These are phyloP conservation scores for Clarireedia monteithiana DNA, from an alignment of 2,329 filamentous ascomycete genomes.

Conservation along the genomic window DNA sequence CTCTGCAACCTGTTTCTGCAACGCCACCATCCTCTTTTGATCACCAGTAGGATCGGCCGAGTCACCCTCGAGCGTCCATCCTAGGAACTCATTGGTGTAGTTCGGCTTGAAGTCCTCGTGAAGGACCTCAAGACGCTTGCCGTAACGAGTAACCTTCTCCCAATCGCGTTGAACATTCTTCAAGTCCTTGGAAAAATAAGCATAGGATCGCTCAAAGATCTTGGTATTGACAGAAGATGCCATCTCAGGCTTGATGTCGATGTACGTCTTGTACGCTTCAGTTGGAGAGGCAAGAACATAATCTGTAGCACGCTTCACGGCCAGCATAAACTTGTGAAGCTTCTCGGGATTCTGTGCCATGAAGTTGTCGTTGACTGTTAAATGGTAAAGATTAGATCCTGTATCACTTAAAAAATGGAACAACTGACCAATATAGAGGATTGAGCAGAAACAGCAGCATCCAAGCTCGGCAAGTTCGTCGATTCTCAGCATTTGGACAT, in stretches of 20 bases:
- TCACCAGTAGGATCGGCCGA: constrained; percentile 61
- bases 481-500: constrained; percentile 75
- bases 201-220: constrained; percentile 72
- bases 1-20: constrained; percentile 59
- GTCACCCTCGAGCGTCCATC: constrained; percentile 57
- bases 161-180: constrained; percentile 71
- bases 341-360: constrained; percentile 57
- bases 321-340: constrained; percentile 59
- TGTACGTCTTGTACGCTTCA: constrained; percentile 58
- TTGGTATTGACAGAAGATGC: constrained; percentile 61
- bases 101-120: constrained; percentile 58
- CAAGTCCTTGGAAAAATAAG: constrained; percentile 66
- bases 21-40: constrained; percentile 63
- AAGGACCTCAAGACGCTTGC: constrained; percentile 63
- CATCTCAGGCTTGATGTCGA: constrained; percentile 67
- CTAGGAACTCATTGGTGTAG: constrained; percentile 66
- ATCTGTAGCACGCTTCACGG: constrained; percentile 68
- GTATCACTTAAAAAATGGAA: neutral
- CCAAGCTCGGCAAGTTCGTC: constrained; percentile 72
- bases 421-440: constrained; percentile 61
- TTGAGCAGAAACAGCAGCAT: constrained; percentile 79
- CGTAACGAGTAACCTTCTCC: constrained; percentile 70
- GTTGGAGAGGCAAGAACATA: constrained; percentile 58
- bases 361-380: constrained; percentile 54
- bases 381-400: too few species aligned